Conservation (phyloP, 192 early-diverging fungal species). For the Powellomyces hirtus region DNA sequence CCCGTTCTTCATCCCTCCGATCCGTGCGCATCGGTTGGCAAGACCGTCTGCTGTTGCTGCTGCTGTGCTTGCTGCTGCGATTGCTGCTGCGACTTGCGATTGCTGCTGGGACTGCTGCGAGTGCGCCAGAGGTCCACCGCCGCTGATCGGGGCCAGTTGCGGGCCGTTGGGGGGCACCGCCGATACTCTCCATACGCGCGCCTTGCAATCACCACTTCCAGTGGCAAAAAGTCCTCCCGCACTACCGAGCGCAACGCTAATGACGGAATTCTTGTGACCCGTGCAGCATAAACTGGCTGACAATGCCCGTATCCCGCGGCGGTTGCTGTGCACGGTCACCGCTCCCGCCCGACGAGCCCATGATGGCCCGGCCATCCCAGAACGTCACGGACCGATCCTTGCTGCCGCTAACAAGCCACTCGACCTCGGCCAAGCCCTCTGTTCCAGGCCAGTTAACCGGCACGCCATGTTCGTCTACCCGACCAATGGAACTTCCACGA, state of each 20-base stretch:
- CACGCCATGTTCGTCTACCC: slow-evolving; percentile 35
- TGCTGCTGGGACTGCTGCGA: neutral
- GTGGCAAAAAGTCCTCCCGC: slow-evolving; percentile 89
- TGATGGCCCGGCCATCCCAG: slow-evolving; percentile 96
- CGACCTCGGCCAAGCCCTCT: slow-evolving; percentile 69
- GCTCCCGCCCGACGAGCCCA: slow-evolving; percentile 48
- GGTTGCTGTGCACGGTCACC: slow-evolving; percentile 21
- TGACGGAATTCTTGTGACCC: slow-evolving; percentile 99
- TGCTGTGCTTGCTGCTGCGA: neutral
- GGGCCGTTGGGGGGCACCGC: slow-evolving; percentile 8
- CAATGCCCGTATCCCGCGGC: no score
- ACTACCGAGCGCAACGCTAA: slow-evolving; percentile 83
- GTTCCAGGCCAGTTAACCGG: slow-evolving; percentile 21
- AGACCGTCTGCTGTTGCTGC: neutral
- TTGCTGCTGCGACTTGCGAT: neutral
- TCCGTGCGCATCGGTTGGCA: slow-evolving; percentile 17
- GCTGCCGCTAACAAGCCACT: slow-evolving; percentile 85
- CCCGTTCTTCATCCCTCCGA: slow-evolving; percentile 18
- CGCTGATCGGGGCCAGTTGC: neutral
- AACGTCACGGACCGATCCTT: slow-evolving; percentile 88
- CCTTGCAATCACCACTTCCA: slow-evolving; percentile 90
- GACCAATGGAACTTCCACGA: slow-evolving; percentile 22
- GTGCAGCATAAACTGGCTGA: slow-evolving; percentile 62
- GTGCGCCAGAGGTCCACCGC: neutral
- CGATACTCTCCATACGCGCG: slow-evolving; percentile 74